Conservation (phyloP, 1,139 yeast genomes). For the Kodamaea sp. region DNA sequence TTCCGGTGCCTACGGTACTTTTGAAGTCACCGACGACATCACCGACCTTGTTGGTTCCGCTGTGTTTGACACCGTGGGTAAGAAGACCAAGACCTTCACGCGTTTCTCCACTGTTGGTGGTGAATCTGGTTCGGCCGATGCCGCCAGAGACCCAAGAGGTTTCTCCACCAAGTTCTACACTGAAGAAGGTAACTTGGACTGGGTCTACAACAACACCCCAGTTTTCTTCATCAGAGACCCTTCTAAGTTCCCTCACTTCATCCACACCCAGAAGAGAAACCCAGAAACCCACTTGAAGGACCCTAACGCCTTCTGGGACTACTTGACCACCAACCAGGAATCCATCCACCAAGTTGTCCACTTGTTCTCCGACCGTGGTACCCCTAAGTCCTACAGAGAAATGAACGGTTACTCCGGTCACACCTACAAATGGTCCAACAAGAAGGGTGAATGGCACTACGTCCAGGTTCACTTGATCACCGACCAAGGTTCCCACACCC, state of each 20-base stretch:
- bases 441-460: slow-evolving; percentile 62
- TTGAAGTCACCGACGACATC: slow-evolving; percentile 82
- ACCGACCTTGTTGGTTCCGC: slow-evolving; percentile 71
- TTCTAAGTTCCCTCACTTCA: slow-evolving; percentile 82
- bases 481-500: slow-evolving; percentile 63
- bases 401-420: slow-evolving; percentile 82
- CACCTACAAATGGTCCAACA: slow-evolving; percentile 69
- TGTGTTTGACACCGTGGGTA: slow-evolving; percentile 71
- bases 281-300: slow-evolving; percentile 80
- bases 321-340: slow-evolving; percentile 60
- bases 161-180: slow-evolving; percentile 82
- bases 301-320: slow-evolving; percentile 77
- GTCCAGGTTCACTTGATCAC: slow-evolving; percentile 66
- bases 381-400: slow-evolving; percentile 62
- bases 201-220: slow-evolving; percentile 90
- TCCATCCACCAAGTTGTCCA: slow-evolving; percentile 18
- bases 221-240: slow-evolving; percentile 86
- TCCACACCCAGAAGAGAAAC: slow-evolving; percentile 81
- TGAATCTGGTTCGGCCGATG: slow-evolving; percentile 79
- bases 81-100: slow-evolving; percentile 70
- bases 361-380: slow-evolving; percentile 58
- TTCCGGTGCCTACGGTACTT: slow-evolving; percentile 80
- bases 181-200: slow-evolving; percentile 85
- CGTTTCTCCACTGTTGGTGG: slow-evolving; percentile 92
- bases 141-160: slow-evolving; percentile 91